Base-by-base conservation (phyloP, 2,329 filamentous ascomycete genomes). In the Trichoderma arundinaceum region DNA sequence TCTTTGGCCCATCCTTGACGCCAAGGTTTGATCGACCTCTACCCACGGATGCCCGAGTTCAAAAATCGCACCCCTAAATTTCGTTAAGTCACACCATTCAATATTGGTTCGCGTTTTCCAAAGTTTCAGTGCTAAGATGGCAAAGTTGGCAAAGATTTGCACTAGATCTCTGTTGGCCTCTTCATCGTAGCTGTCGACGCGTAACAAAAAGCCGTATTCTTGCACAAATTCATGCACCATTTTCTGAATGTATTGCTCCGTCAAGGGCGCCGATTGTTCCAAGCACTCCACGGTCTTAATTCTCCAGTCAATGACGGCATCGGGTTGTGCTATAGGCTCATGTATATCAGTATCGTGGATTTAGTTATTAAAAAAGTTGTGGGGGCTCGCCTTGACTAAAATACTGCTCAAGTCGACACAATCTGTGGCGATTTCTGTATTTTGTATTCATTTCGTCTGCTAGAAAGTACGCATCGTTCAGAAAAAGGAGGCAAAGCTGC, bases 311-410 rank as follows among this genome's bases (percentile, higher is more conserved):
- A 39, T 41, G 12, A 12, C 52, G 7, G 52, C 52, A 5, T 41
- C 32, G 9, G 7, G 17, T 9, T n/a, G 35, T 8, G 35, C 52
- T 54, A 4, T 15, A 3, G 6, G 19, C 1, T 6, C 33, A 41
- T 6, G 9, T 3, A 17, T 39, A 35, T 53, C 7, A 39, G 12
- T 39, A 22, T 8, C 35, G 7, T 28, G 19, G 2, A 2, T 1
- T 1, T 1, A 15, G 1, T 10, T 54, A 17, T 2, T 2, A 7
- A 4, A 12, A 6, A 6, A 4, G 13, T 0, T 1, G 15, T 35
- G 1, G 6, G 10, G 15, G 35, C 35, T 9, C n/a, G 28, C 52
- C 13, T 10, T 56, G 35, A 7, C 7, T 22, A 10, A 56, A 28
- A 10, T 0, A 6, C 1, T 3, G 7, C 35, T 54, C 52, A 41